Evolutionary conservation across 345 rosid species (phyloP), one percentile per base, ranked within the genome.

Genomic region (Gossypium rotundifolium): DNA sequence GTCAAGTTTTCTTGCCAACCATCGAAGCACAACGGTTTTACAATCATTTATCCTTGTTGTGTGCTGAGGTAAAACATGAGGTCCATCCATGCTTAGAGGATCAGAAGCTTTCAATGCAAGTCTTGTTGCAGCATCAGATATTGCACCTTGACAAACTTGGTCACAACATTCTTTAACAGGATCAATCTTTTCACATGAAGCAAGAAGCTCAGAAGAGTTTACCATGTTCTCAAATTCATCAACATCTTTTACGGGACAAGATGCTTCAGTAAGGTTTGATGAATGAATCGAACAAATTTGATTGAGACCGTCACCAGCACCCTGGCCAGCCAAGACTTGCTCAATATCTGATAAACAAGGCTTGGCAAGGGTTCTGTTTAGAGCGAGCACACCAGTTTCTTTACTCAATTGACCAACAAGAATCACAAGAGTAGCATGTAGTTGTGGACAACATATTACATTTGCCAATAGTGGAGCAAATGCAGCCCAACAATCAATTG

Each of bases 401-500:
- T 87, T 84, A 71, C 99, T 95, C 42, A 89, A 90, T 76, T 87
- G 88, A 14, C 97, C 99, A 16, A 93, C 84, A 48, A 91, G 91
- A 53, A 95, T 93, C 27, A 87, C 74, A 42, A 95, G 82, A 3
- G 94, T 85, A 44, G 97, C 99, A 69, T 87, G 89, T 22, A 93
- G 74, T 85, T 95, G 99, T 11, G 99, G 99, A 82, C 99, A 95
- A 76, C 99, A 95, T 81, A 93, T 89, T 64, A 93, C 98, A 64
- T 95, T 90, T 13, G 99, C 98, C 76, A 93, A 78, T 75, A 89
- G 75, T 2, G 98, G 94, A 52, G 99, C 99, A 54, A 95, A 91
- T 62, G 84, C 79, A 14, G 85, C 82, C 81, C 80, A 89, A 82
- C 99, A 95, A 79, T 95, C 96, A 25, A 81, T 87, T 55, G 99